These are phyloP conservation scores for Ananas comosus DNA, from an alignment of 176 grass and related monocot species.

Conservation along the genomic window DNA sequence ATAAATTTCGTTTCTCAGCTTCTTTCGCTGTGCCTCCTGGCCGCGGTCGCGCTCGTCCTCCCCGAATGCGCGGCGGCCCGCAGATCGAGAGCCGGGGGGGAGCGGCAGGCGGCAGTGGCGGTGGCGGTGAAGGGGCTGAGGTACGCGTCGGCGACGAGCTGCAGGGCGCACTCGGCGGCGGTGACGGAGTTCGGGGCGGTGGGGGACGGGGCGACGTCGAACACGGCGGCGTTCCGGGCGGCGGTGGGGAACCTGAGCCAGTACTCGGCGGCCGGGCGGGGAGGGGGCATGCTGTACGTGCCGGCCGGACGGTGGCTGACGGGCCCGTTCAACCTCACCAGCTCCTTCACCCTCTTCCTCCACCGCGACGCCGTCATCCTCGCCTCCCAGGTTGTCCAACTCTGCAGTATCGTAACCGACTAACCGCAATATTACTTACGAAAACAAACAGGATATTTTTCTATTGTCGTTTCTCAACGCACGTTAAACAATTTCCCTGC, in stretches of 20 bases:
- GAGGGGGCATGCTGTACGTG: slow-evolving; percentile 73
- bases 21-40: slow-evolving; percentile 11
- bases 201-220: slow-evolving; percentile 65
- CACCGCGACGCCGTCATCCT: slow-evolving; percentile 68
- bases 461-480: too few species aligned
- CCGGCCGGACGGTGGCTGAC: slow-evolving; percentile 84
- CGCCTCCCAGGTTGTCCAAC: slow-evolving; percentile 41
- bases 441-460: too few species aligned
- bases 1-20: slow-evolving; percentile 4
- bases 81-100: not conserved
- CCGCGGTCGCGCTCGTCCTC: not conserved
- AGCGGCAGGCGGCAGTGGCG: not conserved
- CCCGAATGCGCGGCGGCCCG: not conserved
- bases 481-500: too few species aligned
- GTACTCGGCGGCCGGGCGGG: slow-evolving; percentile 30
- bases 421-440: too few species aligned
- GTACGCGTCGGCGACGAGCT: slow-evolving; percentile 51
- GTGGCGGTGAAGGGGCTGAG: slow-evolving; percentile 29
- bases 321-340: slow-evolving; percentile 89
- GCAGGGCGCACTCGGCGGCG: slow-evolving; percentile 63
- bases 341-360: slow-evolving; percentile 83
- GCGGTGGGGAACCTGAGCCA: slow-evolving; percentile 72
- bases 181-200: slow-evolving; percentile 64
- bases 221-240: slow-evolving; percentile 71
- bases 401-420: too few species aligned